These are phyloP conservation scores for Phaffomyces antillensis DNA, from an alignment of 805 yeast species.

Conservation along the genomic window DNA sequence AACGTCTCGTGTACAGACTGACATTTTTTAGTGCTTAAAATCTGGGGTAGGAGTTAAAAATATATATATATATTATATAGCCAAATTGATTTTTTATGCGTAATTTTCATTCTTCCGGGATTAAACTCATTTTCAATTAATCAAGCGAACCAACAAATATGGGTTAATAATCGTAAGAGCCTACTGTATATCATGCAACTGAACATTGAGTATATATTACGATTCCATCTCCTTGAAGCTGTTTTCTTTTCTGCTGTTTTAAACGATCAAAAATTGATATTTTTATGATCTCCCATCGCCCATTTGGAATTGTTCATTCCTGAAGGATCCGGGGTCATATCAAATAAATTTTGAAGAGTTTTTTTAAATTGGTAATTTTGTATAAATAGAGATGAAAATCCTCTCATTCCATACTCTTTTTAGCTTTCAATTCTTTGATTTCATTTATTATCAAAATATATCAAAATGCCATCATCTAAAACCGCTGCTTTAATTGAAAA, in stretches of 20 bases:
- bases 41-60: slow-evolving; percentile 6
- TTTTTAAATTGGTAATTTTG: not conserved
- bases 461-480: slow-evolving; percentile 23
- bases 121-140: no score
- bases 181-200: no score
- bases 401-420: not conserved
- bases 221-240: no score
- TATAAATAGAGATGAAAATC: slow-evolving; percentile 5
- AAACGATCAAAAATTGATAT: no score
- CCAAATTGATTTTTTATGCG: not conserved
- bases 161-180: no score
- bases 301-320: not conserved
- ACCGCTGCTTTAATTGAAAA: slow-evolving; percentile 19
- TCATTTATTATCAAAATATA: not conserved
- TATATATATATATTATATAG: no score
- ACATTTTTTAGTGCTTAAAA: not conserved
- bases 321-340: not conserved
- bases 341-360: not conserved
- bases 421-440: not conserved
- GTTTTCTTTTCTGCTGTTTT: no score
- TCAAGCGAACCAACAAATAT: no score
- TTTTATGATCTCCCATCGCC: not conserved
- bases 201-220: no score
- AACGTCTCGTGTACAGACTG: no score
- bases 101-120: slow-evolving; percentile 4